phyloP scores from a whole-genome alignment of 2,329 filamentous ascomycete genomes.

The Dothidotthia symphoricarpi region DNA sequence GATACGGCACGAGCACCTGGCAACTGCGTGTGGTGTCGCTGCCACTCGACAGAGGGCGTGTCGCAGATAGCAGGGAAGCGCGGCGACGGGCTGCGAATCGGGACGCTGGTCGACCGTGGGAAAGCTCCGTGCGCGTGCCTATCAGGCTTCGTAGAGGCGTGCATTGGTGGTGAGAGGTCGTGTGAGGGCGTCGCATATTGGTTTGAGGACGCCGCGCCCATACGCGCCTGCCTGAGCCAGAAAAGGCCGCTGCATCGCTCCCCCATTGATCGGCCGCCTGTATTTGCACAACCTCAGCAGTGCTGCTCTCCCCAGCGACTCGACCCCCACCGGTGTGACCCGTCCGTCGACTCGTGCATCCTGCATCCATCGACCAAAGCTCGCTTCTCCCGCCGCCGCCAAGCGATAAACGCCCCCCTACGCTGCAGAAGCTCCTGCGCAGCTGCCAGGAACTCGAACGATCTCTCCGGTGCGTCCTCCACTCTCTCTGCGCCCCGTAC shows the following conservation, averaged over 20 bases:
- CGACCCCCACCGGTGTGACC: conserved; percentile 14
- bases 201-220: conserved; percentile 24
- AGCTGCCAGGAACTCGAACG: conserved; percentile 18
- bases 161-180: conserved; percentile 16
- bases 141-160: conserved; percentile 22
- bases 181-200: conserved; percentile 21
- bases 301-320: conserved; percentile 10
- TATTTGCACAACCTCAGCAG: background rate
- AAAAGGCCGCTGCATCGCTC: no score
- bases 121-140: conserved; percentile 16
- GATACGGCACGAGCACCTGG: background rate
- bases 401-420: conserved; percentile 38
- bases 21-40: conserved; percentile 1
- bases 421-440: conserved; percentile 35
- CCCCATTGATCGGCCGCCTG: no score
- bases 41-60: conserved; percentile 2
- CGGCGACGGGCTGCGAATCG: conserved; percentile 9
- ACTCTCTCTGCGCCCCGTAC: conserved; percentile 6
- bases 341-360: conserved; percentile 18
- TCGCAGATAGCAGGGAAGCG: conserved; percentile 7
- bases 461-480: conserved; percentile 20
- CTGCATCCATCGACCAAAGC: conserved; percentile 18
- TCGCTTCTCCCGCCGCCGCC: conserved; percentile 37
- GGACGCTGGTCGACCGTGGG: background rate
- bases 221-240: conserved; percentile 26